Base-by-base conservation (phyloP, 306 rosid genomes). In the Vigna hirtella region DNA sequence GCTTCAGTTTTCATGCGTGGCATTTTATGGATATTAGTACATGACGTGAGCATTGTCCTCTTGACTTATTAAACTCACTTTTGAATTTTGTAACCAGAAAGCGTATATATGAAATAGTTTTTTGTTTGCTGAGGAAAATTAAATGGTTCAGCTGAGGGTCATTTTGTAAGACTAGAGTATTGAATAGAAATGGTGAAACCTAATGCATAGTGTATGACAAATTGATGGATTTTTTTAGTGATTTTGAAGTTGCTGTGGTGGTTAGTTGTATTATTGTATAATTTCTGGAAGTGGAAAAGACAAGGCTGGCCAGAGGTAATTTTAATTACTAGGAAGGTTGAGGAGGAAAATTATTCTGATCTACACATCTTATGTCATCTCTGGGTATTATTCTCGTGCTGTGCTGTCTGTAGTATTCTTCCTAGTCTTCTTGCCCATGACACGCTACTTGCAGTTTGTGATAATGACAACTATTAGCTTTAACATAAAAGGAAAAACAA, bases 51-150 rank as follows among this genome's bases (percentile, higher is more conserved):
- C 74, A 52, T 77, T 67, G 4, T n/a, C 75, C 49, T 32, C 53
- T 79, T 83, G 56, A 50, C 58, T 69, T 45, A 67, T 67, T 68
- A 18, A 57, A 34, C 30, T 65, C 68, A 70, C 50, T 78, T 62
- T 18, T 68, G 51, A 67, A 66, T 73, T 36, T 49, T 73, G 45
- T 61, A 73, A 66, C 17, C 24, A 59, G 67, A 42, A 36, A 61
- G 47, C 69, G 5, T 73, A 32, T 40, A 47, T 40, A 47, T 66
- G 12, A 18, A 47, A 10, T 49, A 30, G 40, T 47, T 48, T n/a
- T 50, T 67, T 36, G 55, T 48, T 26, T 67, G 48, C 13, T 64
- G 64, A 17, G 69, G 40, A 43, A 55, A 67, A 55, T 18, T 62
- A 18, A 74, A 67, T 34, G 38, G 80, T 53, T 53, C 64, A 16